These are phyloP conservation scores for Cadophora luteo-olivacea DNA, from an alignment of 2,329 filamentous ascomycete species.

Conservation along the genomic window DNA sequence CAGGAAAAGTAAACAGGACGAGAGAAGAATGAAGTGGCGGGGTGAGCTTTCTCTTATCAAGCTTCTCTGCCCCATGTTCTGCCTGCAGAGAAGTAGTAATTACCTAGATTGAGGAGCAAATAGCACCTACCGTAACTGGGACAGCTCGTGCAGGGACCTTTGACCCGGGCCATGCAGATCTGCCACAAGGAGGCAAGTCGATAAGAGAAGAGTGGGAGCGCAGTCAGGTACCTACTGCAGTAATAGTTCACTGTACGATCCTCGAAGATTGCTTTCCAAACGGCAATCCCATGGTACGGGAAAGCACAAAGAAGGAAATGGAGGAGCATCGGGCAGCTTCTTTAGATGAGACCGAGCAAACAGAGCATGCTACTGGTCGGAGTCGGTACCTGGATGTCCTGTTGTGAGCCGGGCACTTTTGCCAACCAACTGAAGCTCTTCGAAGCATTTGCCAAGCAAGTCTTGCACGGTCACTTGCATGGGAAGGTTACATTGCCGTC, in stretches of 20 bases:
- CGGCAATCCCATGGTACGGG: background rate
- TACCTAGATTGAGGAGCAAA: slow-evolving; percentile 10
- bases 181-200: slow-evolving; percentile 20
- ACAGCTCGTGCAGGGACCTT: slow-evolving; percentile 18
- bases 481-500: slow-evolving; percentile 4
- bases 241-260: background rate
- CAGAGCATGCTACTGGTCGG: slow-evolving; percentile 1
- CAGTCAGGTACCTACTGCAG: background rate
- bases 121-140: slow-evolving; percentile 26
- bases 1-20: background rate
- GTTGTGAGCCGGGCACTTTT: slow-evolving; percentile 3
- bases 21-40: background rate
- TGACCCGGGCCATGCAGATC: slow-evolving; percentile 14
- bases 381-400: slow-evolving; percentile 5
- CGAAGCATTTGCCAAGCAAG: slow-evolving; percentile 18
- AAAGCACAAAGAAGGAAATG: background rate
- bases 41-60: slow-evolving; percentile 22
- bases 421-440: slow-evolving; percentile 16
- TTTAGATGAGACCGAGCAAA: slow-evolving; percentile 9
- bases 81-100: slow-evolving; percentile 8
- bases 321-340: background rate
- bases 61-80: background rate
- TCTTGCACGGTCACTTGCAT: slow-evolving; percentile 20
- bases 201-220: slow-evolving; percentile 16
- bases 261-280: background rate